A percentile compares a stretch with the other conserved stretches of the same genome.
Evolutionary conservation across 495 filamentous ascomycete species (phyloP).

Genomic region (Xylaria venustula): DNA sequence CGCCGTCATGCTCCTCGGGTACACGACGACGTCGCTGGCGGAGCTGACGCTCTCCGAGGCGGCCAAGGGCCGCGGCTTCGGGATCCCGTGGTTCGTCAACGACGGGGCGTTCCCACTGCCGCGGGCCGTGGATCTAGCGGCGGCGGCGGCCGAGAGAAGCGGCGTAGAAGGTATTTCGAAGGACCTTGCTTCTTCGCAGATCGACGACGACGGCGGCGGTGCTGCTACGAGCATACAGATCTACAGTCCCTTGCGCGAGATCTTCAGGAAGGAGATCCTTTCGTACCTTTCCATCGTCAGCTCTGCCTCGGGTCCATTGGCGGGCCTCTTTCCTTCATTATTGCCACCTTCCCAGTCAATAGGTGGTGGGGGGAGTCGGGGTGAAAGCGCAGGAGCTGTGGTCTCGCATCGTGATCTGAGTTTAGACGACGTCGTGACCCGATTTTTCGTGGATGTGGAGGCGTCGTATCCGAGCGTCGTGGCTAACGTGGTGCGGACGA

Average conservation of each 20-base stretch:
- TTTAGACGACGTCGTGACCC: constrained; percentile 85
- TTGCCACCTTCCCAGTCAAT: not conserved
- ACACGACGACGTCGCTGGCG: constrained; percentile 83
- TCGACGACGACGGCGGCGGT: not conserved
- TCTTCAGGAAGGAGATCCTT: constrained; percentile 75
- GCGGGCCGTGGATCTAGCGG: constrained; percentile 40
- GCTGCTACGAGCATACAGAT: constrained; percentile 23
- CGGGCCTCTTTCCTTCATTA: constrained; percentile 43
- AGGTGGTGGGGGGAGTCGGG: too few species aligned
- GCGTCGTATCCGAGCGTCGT: constrained; percentile 87
- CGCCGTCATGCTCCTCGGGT: constrained; percentile 73
- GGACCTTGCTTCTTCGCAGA: not conserved
- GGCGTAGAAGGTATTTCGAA: constrained; percentile 7
- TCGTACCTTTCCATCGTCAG: constrained; percentile 54
- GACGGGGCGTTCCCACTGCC: constrained; percentile 67
- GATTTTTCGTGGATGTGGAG: constrained; percentile 87
- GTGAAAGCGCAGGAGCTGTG: constrained; percentile 39
- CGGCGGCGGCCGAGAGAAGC: not conserved
- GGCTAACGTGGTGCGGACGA: constrained; percentile 87
- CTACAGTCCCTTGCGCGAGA: constrained; percentile 75
- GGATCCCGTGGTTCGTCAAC: constrained; percentile 74
- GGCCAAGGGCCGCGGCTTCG: constrained; percentile 84
- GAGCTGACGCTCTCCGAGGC: constrained; percentile 82
- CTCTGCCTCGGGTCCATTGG: constrained; percentile 43
- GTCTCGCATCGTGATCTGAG: constrained; percentile 71